Evolutionary conservation across 192 early-diverging fungal species (phyloP).

Genomic region (Umbelopsis sp.): DNA sequence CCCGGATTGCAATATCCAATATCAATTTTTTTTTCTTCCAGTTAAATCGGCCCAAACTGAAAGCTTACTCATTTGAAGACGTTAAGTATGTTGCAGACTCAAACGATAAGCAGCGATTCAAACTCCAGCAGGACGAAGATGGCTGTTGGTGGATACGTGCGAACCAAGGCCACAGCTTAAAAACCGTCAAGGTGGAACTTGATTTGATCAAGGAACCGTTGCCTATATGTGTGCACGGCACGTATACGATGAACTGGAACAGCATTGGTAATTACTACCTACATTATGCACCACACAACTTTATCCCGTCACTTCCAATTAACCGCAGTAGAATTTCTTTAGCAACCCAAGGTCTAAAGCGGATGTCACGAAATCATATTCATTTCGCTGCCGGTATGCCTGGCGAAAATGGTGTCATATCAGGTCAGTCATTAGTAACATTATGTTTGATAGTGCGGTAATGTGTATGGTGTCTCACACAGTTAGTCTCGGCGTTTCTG

Average conservation of each 20-base stretch:
- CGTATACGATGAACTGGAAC: slow-evolving; percentile 52
- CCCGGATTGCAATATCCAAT: neutral
- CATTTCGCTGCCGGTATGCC: slow-evolving; percentile 79
- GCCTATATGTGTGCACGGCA: slow-evolving; percentile 72
- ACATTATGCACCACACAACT: neutral
- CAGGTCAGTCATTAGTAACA: slow-evolving; percentile 52
- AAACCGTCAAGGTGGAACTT: slow-evolving; percentile 41
- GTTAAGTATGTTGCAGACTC: slow-evolving; percentile 68
- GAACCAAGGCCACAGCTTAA: slow-evolving; percentile 83
- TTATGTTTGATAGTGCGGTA: neutral
- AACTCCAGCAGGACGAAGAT: slow-evolving; percentile 49
- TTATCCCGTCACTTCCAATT: neutral
- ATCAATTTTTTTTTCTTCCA: slow-evolving; percentile 13
- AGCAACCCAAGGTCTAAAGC: slow-evolving; percentile 60
- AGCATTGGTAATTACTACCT: slow-evolving; percentile 47
- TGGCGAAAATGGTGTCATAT: slow-evolving; percentile 70
- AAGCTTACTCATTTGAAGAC: slow-evolving; percentile 55
- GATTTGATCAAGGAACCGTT: slow-evolving; percentile 31
- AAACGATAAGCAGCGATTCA: slow-evolving; percentile 85
- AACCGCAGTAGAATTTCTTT: slow-evolving; percentile 9
- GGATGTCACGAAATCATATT: slow-evolving; percentile 88
- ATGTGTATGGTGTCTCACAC: neutral
- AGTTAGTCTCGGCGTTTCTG: neutral
- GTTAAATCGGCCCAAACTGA: slow-evolving; percentile 61
- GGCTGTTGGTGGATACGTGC: slow-evolving; percentile 71